Conservation (phyloP, 208 protist genomes). For the Plasmodiophora brassicae region DNA sequence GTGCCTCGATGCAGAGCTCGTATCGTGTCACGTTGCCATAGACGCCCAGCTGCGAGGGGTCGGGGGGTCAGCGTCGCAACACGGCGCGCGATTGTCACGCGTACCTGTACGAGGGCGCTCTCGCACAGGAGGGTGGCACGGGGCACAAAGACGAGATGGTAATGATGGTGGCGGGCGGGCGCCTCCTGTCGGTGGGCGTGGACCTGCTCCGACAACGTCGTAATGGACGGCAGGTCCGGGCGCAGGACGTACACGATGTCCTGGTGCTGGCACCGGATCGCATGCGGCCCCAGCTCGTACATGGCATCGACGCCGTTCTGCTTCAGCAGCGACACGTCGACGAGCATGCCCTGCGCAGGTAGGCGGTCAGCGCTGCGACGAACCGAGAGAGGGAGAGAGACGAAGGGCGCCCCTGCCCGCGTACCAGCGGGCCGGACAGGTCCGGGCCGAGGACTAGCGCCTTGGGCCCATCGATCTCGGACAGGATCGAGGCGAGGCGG, state of each 20-base stretch:
- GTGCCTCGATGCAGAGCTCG: background rate
- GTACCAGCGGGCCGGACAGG: background rate
- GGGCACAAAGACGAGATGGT: background rate
- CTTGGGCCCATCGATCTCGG: background rate
- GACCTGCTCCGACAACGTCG: background rate
- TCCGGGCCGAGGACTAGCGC: background rate
- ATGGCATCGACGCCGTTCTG: background rate
- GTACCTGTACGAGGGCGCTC: background rate
- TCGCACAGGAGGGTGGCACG: background rate
- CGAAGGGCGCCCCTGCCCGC: too few relatives aligned
- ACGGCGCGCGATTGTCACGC: too few relatives aligned
- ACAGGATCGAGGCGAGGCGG: background rate
- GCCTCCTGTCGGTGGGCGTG: too few relatives aligned
- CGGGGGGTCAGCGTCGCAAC: too few relatives aligned
- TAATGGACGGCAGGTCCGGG: background rate
- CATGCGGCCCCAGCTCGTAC: background rate
- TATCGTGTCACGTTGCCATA: background rate
- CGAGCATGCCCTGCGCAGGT: background rate
- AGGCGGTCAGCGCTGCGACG: too few relatives aligned
- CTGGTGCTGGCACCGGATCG: background rate
- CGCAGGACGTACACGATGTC: background rate
- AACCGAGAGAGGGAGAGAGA: too few relatives aligned
- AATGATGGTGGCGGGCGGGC: background rate
- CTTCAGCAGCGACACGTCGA: slow-evolving; percentile 5
- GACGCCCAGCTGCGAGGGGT: too few relatives aligned